Base-by-base conservation (phyloP, 2,329 filamentous ascomycete species). In the Fusarium sp. region DNA sequence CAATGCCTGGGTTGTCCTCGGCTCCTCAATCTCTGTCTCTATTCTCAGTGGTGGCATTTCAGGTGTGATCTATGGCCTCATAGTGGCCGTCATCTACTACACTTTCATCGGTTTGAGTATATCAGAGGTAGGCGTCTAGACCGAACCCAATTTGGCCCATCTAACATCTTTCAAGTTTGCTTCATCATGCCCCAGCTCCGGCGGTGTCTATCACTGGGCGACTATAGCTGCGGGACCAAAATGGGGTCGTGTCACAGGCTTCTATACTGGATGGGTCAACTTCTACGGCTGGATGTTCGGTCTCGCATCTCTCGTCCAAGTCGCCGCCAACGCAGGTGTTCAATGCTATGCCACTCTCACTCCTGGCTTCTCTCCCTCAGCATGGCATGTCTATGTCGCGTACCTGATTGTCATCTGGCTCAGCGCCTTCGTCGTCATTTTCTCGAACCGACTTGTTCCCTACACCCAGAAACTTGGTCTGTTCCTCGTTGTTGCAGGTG, bases 231-330 rank as follows among this genome's bases (percentile, higher is more conserved):
- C 77, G 0, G 77, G 77, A 0, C 77, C 73, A 0, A 76, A 64
- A 69, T 78, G 77, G 77, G 77, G 77, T 1, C 77, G 77, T 5
- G 42, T 76, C 2, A 69, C 69, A 0, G 77, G 77, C 15, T 79
- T 79, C 41, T 79, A 77, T 3, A 65, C 77, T 1, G 77, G 77
- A 5, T 79, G 77, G 77, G 75, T 79, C 60, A 79, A 79, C 36
- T 79, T 79, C 7, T 79, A 79, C 5, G 77, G 77, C 9, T 79
- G 77, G 77, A 79, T 79, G 77, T 79, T 79, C 22, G 77, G 77
- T 8, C 67, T 79, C 0, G 77, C 77, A 42, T 77, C 77, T 1
- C 13, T 79, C 0, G 77, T 79, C 18, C 77, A 79, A 33, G 69
- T 79, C 5, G 65, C 74, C 1, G 77, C 77, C 15, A 79, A 79